Base-by-base conservation (phyloP, 176 grass and related monocot species). In the Carex kokanica region DNA sequence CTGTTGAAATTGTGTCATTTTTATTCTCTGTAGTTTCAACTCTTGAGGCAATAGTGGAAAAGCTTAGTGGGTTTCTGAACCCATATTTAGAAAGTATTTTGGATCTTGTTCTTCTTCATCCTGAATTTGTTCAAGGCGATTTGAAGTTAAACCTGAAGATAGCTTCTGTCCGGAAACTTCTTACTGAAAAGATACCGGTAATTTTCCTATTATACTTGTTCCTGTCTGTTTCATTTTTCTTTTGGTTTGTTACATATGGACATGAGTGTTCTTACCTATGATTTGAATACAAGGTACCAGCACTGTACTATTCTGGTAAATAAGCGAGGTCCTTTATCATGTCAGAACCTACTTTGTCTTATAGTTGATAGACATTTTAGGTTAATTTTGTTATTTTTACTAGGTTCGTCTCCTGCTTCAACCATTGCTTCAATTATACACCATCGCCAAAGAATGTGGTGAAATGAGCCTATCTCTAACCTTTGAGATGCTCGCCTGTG, bases 181-280 rank as follows among this genome's bases (percentile, higher is more conserved):
- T 98, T 52, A 87, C 88, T 27, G 91, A 91, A 40, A 94, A 79
- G 88, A 90, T 95, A 91, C 95, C 90, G 87, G 95, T 98, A 98
- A 75, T 91, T 93, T 83, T 54, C 20, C 71, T 52, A 71, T 80
- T 64, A 60, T 73, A 31, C 45, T 66, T 49, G 68, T 58, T 69
- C 64, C 12, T 12, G 66, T 83, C 68, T 85, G 3, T 12, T 49
- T 54, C 10, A 60, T 82, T 54, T 85, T 13, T 49, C 24, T 21
- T 68, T 82, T 54, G 81, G 14, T 80, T 24, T 9, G n/a, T 52
- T 38, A 31, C 69, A 83, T 81, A 67, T 83, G 31, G 65, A 61
- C 45, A 24, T 80, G 34, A 57, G 62, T 51, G 27, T 11, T 51
- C 63, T 75, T 4, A 83, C 45, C 63, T 81, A 25, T 18, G 43